Evolutionary conservation across 345 rosid species (phyloP).

Genomic region (Populus simonii): DNA sequence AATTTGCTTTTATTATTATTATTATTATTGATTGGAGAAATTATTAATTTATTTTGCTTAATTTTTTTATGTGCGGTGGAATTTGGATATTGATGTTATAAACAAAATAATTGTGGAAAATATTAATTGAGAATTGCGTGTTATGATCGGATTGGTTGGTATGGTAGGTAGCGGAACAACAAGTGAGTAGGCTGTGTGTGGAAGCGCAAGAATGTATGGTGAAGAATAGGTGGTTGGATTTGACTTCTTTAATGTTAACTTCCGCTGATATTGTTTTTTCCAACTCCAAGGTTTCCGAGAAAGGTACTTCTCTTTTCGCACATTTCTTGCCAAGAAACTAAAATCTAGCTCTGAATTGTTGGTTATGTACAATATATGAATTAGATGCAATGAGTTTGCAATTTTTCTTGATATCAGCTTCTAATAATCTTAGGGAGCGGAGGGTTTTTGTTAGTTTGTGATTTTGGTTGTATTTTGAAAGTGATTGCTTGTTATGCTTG

Average conservation of each 20-base stretch:
- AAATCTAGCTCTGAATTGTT: background rate
- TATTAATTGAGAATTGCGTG: background rate
- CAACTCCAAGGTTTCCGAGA: conserved; percentile 71
- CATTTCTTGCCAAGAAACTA: background rate
- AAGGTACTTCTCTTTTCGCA: conserved; percentile 43
- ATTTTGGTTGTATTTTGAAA: too few species aligned
- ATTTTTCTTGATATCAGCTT: background rate
- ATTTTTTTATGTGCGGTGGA: background rate
- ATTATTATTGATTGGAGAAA: background rate
- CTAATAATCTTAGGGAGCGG: background rate
- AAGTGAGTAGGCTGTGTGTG: conserved; percentile 62
- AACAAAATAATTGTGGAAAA: too few species aligned
- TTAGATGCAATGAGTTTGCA: background rate
- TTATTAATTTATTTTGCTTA: background rate
- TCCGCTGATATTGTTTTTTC: conserved; percentile 83
- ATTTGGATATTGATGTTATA: too few species aligned
- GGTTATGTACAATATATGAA: background rate
- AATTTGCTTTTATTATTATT: background rate
- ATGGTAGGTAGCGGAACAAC: conserved; percentile 69
- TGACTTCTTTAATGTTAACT: conserved; percentile 77
- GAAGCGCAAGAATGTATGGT: conserved; percentile 80
- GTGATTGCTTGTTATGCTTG: too few species aligned
- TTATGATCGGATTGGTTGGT: background rate
- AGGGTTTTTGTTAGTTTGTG: background rate
- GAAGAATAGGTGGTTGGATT: conserved; percentile 67